Conservation (phyloP, 768 basidiomycete genomes). For the Boletus sp. region DNA sequence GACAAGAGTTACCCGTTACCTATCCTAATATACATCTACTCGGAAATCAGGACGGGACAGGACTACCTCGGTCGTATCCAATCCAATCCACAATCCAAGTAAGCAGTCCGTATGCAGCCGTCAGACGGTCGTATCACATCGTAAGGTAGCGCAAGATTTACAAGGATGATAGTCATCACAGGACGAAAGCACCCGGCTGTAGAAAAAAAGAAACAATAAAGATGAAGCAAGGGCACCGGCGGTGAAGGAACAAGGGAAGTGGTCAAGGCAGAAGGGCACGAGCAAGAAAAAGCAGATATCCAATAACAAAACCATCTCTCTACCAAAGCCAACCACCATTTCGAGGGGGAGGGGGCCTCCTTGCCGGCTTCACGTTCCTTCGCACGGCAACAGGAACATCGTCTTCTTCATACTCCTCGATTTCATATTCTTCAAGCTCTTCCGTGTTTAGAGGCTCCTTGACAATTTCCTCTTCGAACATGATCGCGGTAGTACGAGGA, state of each 20-base stretch:
- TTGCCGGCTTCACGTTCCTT: conserved; percentile 42
- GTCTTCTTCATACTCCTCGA: conserved; percentile 42
- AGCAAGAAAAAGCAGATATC: conserved; percentile 36
- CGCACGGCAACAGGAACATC: conserved; percentile 40
- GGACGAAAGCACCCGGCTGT: conserved; percentile 6
- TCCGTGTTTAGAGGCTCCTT: conserved; percentile 34
- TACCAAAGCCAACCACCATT: conserved; percentile 60
- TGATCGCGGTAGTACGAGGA: conserved; percentile 73
- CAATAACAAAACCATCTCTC: conserved; percentile 25
- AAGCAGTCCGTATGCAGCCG: conserved; percentile 17
- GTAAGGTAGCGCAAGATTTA: conserved; percentile 16
- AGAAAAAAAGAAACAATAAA: conserved; percentile 6
- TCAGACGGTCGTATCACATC: conserved; percentile 30
- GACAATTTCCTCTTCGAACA: conserved; percentile 54
- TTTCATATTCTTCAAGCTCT: conserved; percentile 37
- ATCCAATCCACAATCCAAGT: conserved; percentile 7
- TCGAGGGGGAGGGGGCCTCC: conserved; percentile 46
- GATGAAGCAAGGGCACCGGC: conserved; percentile 19
- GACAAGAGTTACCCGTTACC: neutral
- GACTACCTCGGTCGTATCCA: neutral
- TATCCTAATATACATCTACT: conserved; percentile 13
- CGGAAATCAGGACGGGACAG: neutral
- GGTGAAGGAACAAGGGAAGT: conserved; percentile 25
- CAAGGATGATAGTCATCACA: conserved; percentile 8
- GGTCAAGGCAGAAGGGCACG: conserved; percentile 15